Evolutionary conservation across 495 filamentous ascomycete species (phyloP).

Genomic region (Neurospora sp.): DNA sequence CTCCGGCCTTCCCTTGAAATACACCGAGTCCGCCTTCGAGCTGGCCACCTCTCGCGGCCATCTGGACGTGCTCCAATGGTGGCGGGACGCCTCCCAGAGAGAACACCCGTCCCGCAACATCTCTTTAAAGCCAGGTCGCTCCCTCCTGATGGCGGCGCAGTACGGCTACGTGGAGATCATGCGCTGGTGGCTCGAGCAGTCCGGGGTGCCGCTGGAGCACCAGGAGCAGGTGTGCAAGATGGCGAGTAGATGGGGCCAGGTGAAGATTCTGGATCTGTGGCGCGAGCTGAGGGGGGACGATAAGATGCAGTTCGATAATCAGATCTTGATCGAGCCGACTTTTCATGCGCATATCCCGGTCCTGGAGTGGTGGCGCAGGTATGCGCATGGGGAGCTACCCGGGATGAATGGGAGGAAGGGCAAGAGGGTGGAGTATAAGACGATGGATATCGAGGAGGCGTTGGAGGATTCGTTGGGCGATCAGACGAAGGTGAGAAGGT

Average conservation of each 20-base stretch:
- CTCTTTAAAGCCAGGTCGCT: slow-evolving; percentile 64
- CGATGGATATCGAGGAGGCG: slow-evolving; percentile 90
- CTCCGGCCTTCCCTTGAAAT: slow-evolving; percentile 70
- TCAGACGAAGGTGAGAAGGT: slow-evolving; percentile 59
- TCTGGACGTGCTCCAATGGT: slow-evolving; percentile 82
- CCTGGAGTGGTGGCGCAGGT: slow-evolving; percentile 83
- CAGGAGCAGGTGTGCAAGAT: slow-evolving; percentile 71
- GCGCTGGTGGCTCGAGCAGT: slow-evolving; percentile 68
- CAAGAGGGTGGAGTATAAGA: slow-evolving; percentile 75
- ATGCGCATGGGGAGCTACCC: slow-evolving; percentile 46
- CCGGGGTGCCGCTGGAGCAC: slow-evolving; percentile 62
- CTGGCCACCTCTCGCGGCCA: slow-evolving; percentile 75
- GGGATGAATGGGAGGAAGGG: slow-evolving; percentile 31
- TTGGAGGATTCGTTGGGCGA: slow-evolving; percentile 73
- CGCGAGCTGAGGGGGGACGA: slow-evolving; percentile 60
- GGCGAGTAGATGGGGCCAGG: slow-evolving; percentile 77
- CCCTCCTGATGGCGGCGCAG: slow-evolving; percentile 70
- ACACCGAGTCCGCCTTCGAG: slow-evolving; percentile 78
- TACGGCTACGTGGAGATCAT: slow-evolving; percentile 61
- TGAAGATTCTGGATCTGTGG: slow-evolving; percentile 76
- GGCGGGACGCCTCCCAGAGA: slow-evolving; percentile 52
- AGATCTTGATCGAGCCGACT: slow-evolving; percentile 80
- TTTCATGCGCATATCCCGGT: slow-evolving; percentile 77
- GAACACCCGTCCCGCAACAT: slow-evolving; percentile 23
- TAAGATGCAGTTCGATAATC: slow-evolving; percentile 81